Conservation (phyloP, 805 yeast species). For the Candida sonorensis region DNA sequence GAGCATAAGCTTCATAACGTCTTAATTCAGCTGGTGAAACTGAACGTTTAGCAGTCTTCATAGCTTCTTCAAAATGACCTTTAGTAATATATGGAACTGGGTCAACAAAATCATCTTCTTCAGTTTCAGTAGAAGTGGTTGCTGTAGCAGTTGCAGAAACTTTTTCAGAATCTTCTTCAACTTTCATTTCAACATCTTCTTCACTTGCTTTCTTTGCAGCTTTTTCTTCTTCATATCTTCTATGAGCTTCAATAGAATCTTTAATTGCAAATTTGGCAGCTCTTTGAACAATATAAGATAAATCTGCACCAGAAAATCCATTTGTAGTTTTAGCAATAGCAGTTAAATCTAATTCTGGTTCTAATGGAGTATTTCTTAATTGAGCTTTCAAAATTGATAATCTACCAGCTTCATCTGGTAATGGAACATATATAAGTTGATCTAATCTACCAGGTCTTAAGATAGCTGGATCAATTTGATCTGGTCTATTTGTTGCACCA, state of each 20-base stretch:
- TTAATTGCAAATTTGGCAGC: constrained; percentile 98
- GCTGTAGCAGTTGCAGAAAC: not conserved
- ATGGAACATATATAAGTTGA: constrained; percentile 96
- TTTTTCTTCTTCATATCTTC: constrained; percentile 41
- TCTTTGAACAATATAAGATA: constrained; percentile 95
- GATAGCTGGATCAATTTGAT: constrained; percentile 97
- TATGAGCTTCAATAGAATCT: constrained; percentile 84
- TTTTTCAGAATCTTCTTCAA: constrained; percentile 6
- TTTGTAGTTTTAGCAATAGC: constrained; percentile 92
- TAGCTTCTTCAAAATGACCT: constrained; percentile 96
- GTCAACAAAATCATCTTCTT: constrained; percentile 55
- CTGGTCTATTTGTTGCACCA: constrained; percentile 99
- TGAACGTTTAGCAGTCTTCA: constrained; percentile 98
- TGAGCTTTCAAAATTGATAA: constrained; percentile 90
- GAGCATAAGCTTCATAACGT: constrained; percentile 97
- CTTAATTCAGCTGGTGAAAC: constrained; percentile 96
- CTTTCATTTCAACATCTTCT: constrained; percentile 33
- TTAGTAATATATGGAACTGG: constrained; percentile 94
- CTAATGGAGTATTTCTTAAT: constrained; percentile 96
- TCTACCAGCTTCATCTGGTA: constrained; percentile 95
- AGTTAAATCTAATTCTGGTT: constrained; percentile 85
- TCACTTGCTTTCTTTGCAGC: constrained; percentile 39
- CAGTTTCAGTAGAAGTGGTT: not conserved
- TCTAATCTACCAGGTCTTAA: constrained; percentile 99
- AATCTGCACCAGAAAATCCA: constrained; percentile 99